phyloP scores from a whole-genome alignment of 805 yeast species.

The Candida yuanshanica region DNA sequence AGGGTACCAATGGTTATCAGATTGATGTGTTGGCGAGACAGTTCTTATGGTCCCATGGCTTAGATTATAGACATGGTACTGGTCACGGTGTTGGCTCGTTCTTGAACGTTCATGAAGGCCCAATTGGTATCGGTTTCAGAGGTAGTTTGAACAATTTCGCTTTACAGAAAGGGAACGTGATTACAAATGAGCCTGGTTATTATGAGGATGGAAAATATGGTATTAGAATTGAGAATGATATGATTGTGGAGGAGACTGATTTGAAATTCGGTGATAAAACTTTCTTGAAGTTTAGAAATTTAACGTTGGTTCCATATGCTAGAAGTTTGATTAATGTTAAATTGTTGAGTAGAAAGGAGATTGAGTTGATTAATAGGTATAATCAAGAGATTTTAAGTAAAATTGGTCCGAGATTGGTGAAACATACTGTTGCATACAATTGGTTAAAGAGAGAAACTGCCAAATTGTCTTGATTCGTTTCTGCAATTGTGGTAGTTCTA shows the following conservation, averaged over 20 bases:
- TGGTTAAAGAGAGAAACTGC: slow-evolving; percentile 66
- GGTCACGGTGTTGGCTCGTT: slow-evolving; percentile 97
- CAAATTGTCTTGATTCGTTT: not conserved
- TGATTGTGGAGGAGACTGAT: slow-evolving; percentile 44
- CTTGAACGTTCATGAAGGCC: slow-evolving; percentile 92
- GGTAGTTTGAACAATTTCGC: slow-evolving; percentile 45
- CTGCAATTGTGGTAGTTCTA: not conserved
- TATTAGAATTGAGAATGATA: slow-evolving; percentile 80
- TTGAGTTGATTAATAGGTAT: slow-evolving; percentile 61
- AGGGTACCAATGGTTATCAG: slow-evolving; percentile 65
- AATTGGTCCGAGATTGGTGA: slow-evolving; percentile 45
- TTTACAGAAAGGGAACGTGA: slow-evolving; percentile 59
- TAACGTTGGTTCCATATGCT: slow-evolving; percentile 85
- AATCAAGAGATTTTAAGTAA: slow-evolving; percentile 52
- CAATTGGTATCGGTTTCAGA: slow-evolving; percentile 69
- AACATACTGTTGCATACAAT: slow-evolving; percentile 50
- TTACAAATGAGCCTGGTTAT: slow-evolving; percentile 93
- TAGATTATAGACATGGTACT: slow-evolving; percentile 90
- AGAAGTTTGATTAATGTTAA: slow-evolving; percentile 58
- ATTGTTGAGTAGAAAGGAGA: slow-evolving; percentile 57
- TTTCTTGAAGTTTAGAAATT: slow-evolving; percentile 71
- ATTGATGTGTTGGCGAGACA: slow-evolving; percentile 83
- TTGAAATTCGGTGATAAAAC: slow-evolving; percentile 48
- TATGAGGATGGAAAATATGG: slow-evolving; percentile 90
- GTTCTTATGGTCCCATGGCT: slow-evolving; percentile 73